Evolutionary conservation across 2,329 filamentous ascomycete species (phyloP), one percentile per base, ranked within the genome.

Genomic region (Diaporthe nobilis): DNA sequence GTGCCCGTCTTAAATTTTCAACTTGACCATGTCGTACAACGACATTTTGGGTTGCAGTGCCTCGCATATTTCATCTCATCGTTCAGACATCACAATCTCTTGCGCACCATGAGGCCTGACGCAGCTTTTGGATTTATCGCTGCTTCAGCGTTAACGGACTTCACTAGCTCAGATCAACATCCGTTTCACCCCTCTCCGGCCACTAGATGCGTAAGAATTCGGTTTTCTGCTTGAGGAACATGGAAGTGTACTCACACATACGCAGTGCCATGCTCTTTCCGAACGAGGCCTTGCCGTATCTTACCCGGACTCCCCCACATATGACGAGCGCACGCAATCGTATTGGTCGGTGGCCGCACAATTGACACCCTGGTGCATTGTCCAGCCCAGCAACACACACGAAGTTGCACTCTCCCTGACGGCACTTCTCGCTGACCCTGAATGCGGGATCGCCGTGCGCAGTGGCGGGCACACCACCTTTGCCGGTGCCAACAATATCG

Each of bases 401-500:
- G 53, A 72, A n/a, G 71, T 72, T 1, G 4, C 53, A 2, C 12
- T 6, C 5, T 31, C 71, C 3, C 55, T 72, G 3, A 20, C 13
- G 25, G 7, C 28, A 4, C 71, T 72, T 7, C 55, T 61, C 9
- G 55, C 12, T 20, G 55, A 28, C 10, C 44, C 61, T 1, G 20
- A 37, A 4, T 67, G 61, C 31, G 42, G 42, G 5, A 77, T 53
- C 4, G 70, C 71, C 1, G 71, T 72, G 20, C 44, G 71, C 6
- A 63, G 71, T 7, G 71, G 71, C 20, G 71, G 71, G 17, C 71
- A 72, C 42, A 72, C 57, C 9, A 12, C 53, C 2, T 72, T 47
- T 10, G 53, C 55, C 10, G 71, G 71, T 17, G 57, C 71, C 53
- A 72, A 63, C 8, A 61, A 47, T 17, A 72, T 72, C 31, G 15